Conservation (phyloP, 768 basidiomycete species). For the Megacollybia marginata region DNA sequence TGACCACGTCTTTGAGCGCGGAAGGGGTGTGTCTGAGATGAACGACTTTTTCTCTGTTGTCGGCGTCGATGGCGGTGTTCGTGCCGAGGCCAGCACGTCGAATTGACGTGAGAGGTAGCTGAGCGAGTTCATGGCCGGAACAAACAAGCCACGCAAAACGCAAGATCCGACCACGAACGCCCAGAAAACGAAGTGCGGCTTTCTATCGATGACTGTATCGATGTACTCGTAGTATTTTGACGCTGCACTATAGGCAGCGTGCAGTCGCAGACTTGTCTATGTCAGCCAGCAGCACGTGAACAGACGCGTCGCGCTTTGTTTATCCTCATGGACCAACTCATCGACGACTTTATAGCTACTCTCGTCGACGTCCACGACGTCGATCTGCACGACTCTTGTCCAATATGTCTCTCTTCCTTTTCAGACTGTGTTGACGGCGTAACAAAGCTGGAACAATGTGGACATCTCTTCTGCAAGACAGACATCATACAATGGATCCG, state of each 20-base stretch:
- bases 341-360: no score
- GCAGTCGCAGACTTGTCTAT: no score
- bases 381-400: constrained; percentile 38
- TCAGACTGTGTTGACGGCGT: constrained; percentile 29
- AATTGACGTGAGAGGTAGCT: constrained; percentile 76
- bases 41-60: constrained; percentile 23
- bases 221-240: no score
- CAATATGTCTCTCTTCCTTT: constrained; percentile 58
- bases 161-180: background rate
- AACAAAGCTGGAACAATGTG: constrained; percentile 52
- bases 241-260: no score
- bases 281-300: no score
- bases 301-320: no score
- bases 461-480: constrained; percentile 60
- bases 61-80: constrained; percentile 53
- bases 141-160: background rate
- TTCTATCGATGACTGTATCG: no score
- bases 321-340: no score
- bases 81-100: constrained; percentile 62
- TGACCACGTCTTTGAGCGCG: constrained; percentile 51
- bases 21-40: constrained; percentile 21
- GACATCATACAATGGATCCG: constrained; percentile 66
- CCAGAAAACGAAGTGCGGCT: background rate
- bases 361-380: no score
- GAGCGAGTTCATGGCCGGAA: constrained; percentile 65